Evolutionary conservation across 495 filamentous ascomycete species (phyloP), one percentile per base, ranked within the genome.

Genomic region (Aspergillus indologenus): DNA sequence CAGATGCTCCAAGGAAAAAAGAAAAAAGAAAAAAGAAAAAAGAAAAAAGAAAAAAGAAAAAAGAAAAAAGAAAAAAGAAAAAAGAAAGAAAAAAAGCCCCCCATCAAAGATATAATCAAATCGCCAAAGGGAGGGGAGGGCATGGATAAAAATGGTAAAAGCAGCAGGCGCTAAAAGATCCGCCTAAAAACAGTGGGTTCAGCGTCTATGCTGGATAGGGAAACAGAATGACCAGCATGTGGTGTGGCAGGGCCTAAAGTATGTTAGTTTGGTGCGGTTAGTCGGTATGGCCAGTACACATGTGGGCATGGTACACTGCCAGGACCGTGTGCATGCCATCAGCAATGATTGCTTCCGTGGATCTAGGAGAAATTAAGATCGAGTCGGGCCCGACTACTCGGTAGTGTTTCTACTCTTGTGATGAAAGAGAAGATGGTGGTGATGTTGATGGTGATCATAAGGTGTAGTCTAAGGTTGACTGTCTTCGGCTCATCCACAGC

Each of bases 41-140:
- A 43, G 19, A 44, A 40, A 57, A 22, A 57, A 12, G 15, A 42
- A 54, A 31, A 53, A 12, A 43, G 55, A 52, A 45, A 1, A n/a
- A 43, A 48, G 18, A 43, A 60, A 52, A 45, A 1, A n/a, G 42
- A 48, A 21, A 50, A 58, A 7, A 22, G 31, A 15, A 42, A 48
- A 43, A 49, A 43, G 19, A 44, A 40, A 57, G 22, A 57, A 12
- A 21, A 42, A 54, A 31, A 53, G n/a, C 20, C 22, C 1, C 9
- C 18, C 21, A n/a, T 3, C 20, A 8, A 15, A 48, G 23, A 22
- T 22, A 48, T 22, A 11, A 20, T 9, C 18, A 21, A 47, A 47
- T 20, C 3, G 22, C 19, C 22, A 56, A 21, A 47, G 19, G 9
- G 45, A 23, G 19, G 9, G 45, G 15, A 31, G 29, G 45, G 45